phyloP scores from a whole-genome alignment of 2,329 filamentous ascomycete species.

The Penicillium sumatraense region DNA sequence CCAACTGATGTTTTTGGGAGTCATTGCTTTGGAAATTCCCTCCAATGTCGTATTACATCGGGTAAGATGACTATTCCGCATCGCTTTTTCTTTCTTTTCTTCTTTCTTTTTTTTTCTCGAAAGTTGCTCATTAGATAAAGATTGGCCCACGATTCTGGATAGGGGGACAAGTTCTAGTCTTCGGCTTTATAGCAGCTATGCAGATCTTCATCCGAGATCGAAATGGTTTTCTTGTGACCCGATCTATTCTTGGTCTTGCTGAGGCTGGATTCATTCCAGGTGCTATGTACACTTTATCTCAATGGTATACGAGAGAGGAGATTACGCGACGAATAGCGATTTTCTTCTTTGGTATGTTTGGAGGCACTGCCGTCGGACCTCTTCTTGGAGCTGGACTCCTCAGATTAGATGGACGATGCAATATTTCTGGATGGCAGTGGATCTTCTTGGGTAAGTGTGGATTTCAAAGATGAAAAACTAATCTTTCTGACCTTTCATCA shows the following conservation, averaged over 20 bases:
- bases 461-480: background rate
- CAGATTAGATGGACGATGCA: conserved; percentile 47
- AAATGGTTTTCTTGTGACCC: conserved; percentile 51
- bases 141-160: conserved; percentile 56
- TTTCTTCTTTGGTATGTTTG: conserved; percentile 61
- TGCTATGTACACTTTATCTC: conserved; percentile 56
- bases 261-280: conserved; percentile 60
- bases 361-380: conserved; percentile 55
- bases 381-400: conserved; percentile 56
- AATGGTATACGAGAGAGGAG: conserved; percentile 55
- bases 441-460: conserved; percentile 50
- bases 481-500: background rate
- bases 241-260: conserved; percentile 52
- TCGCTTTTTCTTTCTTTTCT: background rate
- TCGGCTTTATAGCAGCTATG: conserved; percentile 53
- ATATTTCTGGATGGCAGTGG: conserved; percentile 57
- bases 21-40: conserved; percentile 57
- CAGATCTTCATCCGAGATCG: conserved; percentile 51
- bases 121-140: conserved; percentile 28
- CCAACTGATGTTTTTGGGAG: conserved; percentile 58
- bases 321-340: conserved; percentile 54
- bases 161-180: conserved; percentile 53
- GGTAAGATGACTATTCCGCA: conserved; percentile 3
- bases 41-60: conserved; percentile 49
- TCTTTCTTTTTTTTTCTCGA: no score